These are phyloP conservation scores for Lophiostoma macrostomum DNA, from an alignment of 495 filamentous ascomycete genomes.

Conservation along the genomic window DNA sequence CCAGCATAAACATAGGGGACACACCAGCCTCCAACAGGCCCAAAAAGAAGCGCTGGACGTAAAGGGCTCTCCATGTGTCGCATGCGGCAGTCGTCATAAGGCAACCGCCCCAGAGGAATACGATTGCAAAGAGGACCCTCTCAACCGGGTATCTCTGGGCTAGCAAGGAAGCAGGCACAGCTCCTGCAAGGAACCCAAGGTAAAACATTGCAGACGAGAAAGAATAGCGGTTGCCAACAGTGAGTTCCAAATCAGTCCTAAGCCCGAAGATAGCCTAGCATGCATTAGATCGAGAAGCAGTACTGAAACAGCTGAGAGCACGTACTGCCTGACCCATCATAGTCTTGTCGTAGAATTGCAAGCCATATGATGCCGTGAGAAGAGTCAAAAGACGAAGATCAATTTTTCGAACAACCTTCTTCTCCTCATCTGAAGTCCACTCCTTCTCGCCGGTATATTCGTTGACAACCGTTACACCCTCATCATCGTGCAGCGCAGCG, in stretches of 20 bases:
- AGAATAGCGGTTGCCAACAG: slow-evolving; percentile 43
- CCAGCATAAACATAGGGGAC: slow-evolving; percentile 49
- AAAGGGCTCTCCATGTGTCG: slow-evolving; percentile 41
- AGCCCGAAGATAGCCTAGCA: slow-evolving; percentile 41
- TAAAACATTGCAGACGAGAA: slow-evolving; percentile 48
- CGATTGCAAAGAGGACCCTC: slow-evolving; percentile 42
- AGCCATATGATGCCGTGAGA: slow-evolving; percentile 50
- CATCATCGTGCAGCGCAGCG: slow-evolving; percentile 48
- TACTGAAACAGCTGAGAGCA: not conserved
- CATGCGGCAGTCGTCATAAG: slow-evolving; percentile 44
- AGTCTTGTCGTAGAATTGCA: slow-evolving; percentile 46
- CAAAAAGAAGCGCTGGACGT: slow-evolving; percentile 49
- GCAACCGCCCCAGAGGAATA: slow-evolving; percentile 41
- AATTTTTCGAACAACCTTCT: slow-evolving; percentile 41
- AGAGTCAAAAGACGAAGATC: slow-evolving; percentile 51
- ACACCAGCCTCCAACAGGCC: slow-evolving; percentile 46
- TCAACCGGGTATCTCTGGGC: slow-evolving; percentile 48
- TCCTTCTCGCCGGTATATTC: slow-evolving; percentile 44
- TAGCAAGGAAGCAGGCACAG: slow-evolving; percentile 46
- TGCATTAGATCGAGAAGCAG: not conserved
- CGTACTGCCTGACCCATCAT: slow-evolving; percentile 43
- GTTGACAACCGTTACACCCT: slow-evolving; percentile 45
- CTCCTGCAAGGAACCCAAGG: slow-evolving; percentile 48
- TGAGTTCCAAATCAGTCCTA: slow-evolving; percentile 39
- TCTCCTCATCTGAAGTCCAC: slow-evolving; percentile 44